Base-by-base conservation (phyloP, 352 stramenopile genomes). In the Phytophthora rubi region DNA sequence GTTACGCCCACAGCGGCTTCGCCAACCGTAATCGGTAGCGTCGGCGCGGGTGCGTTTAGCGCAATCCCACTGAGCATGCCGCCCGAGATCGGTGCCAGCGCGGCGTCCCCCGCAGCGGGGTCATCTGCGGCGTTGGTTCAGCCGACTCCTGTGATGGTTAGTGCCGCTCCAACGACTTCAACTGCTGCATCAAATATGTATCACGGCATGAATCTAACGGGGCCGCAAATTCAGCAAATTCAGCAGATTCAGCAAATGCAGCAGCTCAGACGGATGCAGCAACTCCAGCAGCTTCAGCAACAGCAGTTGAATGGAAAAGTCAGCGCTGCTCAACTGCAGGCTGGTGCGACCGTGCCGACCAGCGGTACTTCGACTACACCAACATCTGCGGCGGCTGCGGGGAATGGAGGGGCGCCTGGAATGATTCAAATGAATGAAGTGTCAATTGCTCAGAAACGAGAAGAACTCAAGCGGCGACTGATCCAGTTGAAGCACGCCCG, bases 161-260 rank as follows among this genome's bases (percentile, higher is more conserved):
- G 76, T 32, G 62, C 71, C 23, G 70, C 78, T 21, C 61, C 69
- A 33, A 56, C 83, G 12, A 65, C 80, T 15, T 55, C 68, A 7
- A 57, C 73, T 4, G 59, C 77, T n/a, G 76, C 59, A 0, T 57
- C 81, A 5, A 83, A 85, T 28, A 73, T 92, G 70, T 94, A 94
- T 39, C 80, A 90, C 23, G 84, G 82, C 33, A 94, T 94, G 85
- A 93, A 90, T 63, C 32, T 94, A 49, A 92, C 85, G 6, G 79
- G 75, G 6, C 73, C 87, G 13, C 89, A 96, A 61, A 70, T 96
- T 18, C 89, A 94, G 52, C 88, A 95, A 59, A 89, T 95, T 18
- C 88, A 95, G 62, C 88, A 94, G 53, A 81, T 96, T 3, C 89
- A 96, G 64, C 88, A 95, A 68, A 93, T 96, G 57, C 88, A 95